These are phyloP conservation scores for Colletotrichum sp. DNA, from an alignment of 2,329 filamentous ascomycete genomes.

Conservation along the genomic window DNA sequence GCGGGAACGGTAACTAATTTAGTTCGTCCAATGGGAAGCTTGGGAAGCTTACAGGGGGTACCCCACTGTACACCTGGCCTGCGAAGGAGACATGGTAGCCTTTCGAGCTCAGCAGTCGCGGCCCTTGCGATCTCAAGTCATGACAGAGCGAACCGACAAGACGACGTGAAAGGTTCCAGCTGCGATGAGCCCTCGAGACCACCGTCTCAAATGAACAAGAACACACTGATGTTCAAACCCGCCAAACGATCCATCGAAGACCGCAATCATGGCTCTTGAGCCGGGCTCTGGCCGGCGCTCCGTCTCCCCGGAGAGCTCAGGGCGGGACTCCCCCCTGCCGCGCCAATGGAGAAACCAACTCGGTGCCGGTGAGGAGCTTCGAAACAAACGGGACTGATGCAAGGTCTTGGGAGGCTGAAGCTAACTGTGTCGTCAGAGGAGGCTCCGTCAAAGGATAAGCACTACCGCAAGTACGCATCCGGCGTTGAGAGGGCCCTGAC, in stretches of 20 bases:
- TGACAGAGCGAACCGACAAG: conserved; percentile 7
- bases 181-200: conserved; percentile 31
- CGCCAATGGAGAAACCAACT: conserved; percentile 80
- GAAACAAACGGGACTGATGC: background rate
- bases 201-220: background rate
- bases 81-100: conserved; percentile 21
- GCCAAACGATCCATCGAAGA: background rate
- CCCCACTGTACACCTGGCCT: conserved; percentile 17
- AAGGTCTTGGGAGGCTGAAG: background rate
- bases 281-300: conserved; percentile 61
- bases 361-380: conserved; percentile 69
- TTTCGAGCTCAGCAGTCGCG: conserved; percentile 4
- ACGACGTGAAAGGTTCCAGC: background rate
- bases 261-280: conserved; percentile 67
- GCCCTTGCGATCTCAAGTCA: conserved; percentile 16
- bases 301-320: conserved; percentile 82
- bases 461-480: conserved; percentile 87
- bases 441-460: conserved; percentile 63
- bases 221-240: conserved; percentile 19
- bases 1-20: conserved; percentile 13
- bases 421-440: conserved; percentile 50
- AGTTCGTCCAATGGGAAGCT: conserved; percentile 18
- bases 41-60: conserved; percentile 3
- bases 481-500: conserved; percentile 86
- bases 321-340: conserved; percentile 76